These are phyloP conservation scores for Paecilomyces sp. DNA, from an alignment of 2,329 filamentous ascomycete species.

Conservation along the genomic window DNA sequence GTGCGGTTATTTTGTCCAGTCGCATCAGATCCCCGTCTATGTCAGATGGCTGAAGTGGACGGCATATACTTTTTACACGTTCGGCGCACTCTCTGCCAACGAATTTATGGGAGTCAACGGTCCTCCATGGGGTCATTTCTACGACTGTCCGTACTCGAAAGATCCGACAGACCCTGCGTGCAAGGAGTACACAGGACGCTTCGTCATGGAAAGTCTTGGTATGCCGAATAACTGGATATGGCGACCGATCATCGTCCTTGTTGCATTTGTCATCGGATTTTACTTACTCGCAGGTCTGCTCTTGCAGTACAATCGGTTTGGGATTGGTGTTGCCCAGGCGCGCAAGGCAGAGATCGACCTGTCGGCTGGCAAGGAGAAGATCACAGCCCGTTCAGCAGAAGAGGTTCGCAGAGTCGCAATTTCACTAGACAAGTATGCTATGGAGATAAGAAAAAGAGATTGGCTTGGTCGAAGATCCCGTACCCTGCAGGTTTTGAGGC, in stretches of 20 bases:
- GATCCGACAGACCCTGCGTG: slow-evolving; percentile 60
- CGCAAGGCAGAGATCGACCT: slow-evolving; percentile 53
- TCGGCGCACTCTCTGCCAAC: slow-evolving; percentile 64
- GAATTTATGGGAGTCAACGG: slow-evolving; percentile 50
- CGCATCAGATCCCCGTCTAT: slow-evolving; percentile 66
- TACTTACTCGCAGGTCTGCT: slow-evolving; percentile 54
- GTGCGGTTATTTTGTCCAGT: slow-evolving; percentile 71
- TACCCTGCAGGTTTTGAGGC: slow-evolving; percentile 52
- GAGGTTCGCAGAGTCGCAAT: slow-evolving; percentile 58
- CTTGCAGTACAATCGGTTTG: slow-evolving; percentile 57
- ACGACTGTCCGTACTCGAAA: slow-evolving; percentile 60
- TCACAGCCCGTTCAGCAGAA: slow-evolving; percentile 47
- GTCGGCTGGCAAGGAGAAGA: slow-evolving; percentile 64
- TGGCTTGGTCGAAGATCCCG: slow-evolving; percentile 39
- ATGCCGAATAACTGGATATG: slow-evolving; percentile 62
- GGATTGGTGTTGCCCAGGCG: slow-evolving; percentile 63
- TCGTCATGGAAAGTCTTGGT: slow-evolving; percentile 62
- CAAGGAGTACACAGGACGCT: slow-evolving; percentile 60
- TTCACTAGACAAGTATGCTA: slow-evolving; percentile 55
- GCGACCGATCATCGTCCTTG: slow-evolving; percentile 56
- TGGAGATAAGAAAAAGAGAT: slow-evolving; percentile 58
- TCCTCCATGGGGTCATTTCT: slow-evolving; percentile 53
- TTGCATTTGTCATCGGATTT: slow-evolving; percentile 59
- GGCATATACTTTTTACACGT: slow-evolving; percentile 49
- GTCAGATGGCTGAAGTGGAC: slow-evolving; percentile 65